phyloP scores from a whole-genome alignment of 2,329 filamentous ascomycete species.

The Hymenoscyphus occultus region DNA sequence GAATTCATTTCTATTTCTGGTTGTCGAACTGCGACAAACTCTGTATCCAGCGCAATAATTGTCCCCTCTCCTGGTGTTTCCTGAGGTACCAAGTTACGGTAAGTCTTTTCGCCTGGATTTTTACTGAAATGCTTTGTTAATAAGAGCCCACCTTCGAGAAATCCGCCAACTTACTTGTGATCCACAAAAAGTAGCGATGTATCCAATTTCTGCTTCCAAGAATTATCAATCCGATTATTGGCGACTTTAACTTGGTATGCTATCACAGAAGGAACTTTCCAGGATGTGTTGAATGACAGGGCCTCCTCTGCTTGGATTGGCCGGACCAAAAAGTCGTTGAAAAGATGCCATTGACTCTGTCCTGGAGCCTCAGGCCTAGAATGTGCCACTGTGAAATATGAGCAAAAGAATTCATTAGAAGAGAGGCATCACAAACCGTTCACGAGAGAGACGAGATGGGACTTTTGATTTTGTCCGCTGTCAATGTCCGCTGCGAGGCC shows the following conservation, averaged over 20 bases:
- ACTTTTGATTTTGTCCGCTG: conserved; percentile 77
- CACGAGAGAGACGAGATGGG: conserved; percentile 86
- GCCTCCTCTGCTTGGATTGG: conserved; percentile 79
- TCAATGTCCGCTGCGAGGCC: conserved; percentile 90
- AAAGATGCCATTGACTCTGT: conserved; percentile 83
- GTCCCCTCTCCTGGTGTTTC: conserved; percentile 71
- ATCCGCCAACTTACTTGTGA: conserved; percentile 43
- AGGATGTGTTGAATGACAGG: conserved; percentile 80
- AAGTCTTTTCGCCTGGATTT: conserved; percentile 50
- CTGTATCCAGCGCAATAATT: conserved; percentile 87
- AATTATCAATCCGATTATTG: conserved; percentile 78
- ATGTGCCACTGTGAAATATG: conserved; percentile 54
- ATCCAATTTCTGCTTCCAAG: conserved; percentile 83
- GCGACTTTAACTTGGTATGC: conserved; percentile 79
- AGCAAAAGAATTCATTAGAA: conserved; percentile 14
- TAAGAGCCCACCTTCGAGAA: background rate
- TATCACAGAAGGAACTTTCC: conserved; percentile 89
- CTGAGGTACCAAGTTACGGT: conserved; percentile 54
- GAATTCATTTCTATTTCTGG: conserved; percentile 96
- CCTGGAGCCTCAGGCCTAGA: conserved; percentile 57
- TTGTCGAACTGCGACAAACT: conserved; percentile 90
- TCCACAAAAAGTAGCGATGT: conserved; percentile 81
- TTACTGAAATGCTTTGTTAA: conserved; percentile 38
- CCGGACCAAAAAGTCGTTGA: conserved; percentile 94
- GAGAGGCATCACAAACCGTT: conserved; percentile 60